Base-by-base conservation (phyloP, 805 yeast genomes). In the Lipomyces lipofer region DNA sequence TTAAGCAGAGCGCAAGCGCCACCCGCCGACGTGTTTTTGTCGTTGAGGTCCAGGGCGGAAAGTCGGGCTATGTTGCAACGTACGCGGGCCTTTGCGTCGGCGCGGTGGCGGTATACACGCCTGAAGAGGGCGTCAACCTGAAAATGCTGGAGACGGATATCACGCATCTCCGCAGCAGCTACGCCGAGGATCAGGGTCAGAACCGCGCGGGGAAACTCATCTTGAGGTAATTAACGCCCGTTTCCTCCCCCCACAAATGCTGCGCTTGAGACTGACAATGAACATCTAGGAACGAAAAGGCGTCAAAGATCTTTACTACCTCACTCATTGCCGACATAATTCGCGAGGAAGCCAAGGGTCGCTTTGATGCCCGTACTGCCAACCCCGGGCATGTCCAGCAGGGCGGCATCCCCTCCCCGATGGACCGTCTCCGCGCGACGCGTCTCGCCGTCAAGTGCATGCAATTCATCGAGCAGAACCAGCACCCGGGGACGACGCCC, bases 321-420 rank as follows among this genome's bases (percentile, higher is more conserved):
- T 83, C 87, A 60, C 76, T 88, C 54, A 78, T 94, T 65, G 89
- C 96, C 13, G 84, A 87, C 58, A 88, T 94, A 54, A 85, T 92
- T 64, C 82, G 83, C 57, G 86, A 86, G 66, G 91, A 88, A 65
- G 84, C 90, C 32, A 71, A 78, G 35, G 88, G 86, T 45, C 78
- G 77, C 62, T 94, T 88, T 69, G 97, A 91, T 66, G 86, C 94
- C 15, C 85, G 95, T 70, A 90, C 96, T 3, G 98, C 98, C 13
- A 82, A 91, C 56, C 99, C 99, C 25, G 99, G 99, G 28, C 98
- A 92, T 69, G 94, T 92, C 54, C 99, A 94, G 77, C 99, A 94
- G 74, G 99, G 99, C 69, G 94, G 91, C 56, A 80, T 83, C 50
- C 99, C 99, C 47, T 85, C 96, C 6, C 89, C 98, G 5, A 86